phyloP scores from a whole-genome alignment of 441 rosid species.

The California macrophylla region DNA sequence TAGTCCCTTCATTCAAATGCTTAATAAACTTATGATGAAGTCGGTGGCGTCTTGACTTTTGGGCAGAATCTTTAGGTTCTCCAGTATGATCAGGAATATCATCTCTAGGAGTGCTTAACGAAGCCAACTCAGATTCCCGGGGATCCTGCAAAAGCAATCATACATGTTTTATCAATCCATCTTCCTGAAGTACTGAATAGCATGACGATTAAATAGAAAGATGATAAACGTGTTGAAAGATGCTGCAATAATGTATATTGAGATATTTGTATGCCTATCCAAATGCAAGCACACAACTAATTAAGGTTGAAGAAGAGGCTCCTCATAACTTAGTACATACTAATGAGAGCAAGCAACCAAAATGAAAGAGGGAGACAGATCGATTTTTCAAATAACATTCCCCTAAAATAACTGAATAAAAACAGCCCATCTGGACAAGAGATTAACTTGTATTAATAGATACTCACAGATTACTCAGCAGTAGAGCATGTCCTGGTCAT shows the following conservation, averaged over 20 bases:
- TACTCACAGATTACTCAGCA: not conserved
- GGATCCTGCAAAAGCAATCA: slow-evolving; percentile 29
- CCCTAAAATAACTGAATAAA: not conserved
- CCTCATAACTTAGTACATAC: not conserved
- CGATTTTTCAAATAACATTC: not conserved
- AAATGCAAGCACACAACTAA: not conserved
- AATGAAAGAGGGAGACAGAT: not conserved
- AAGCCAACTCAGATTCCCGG: slow-evolving; percentile 39
- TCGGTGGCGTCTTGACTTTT: slow-evolving; percentile 37
- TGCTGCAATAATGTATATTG: not conserved
- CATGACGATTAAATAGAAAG: not conserved
- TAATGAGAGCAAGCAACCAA: not conserved
- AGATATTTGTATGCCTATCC: not conserved
- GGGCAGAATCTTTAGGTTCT: slow-evolving; percentile 33
- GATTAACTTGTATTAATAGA: not conserved
- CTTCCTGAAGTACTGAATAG: not conserved
- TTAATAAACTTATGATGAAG: slow-evolving; percentile 48
- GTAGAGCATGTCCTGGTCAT: not conserved
- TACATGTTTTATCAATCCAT: slow-evolving; percentile 18
- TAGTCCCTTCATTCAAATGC: slow-evolving; percentile 46
- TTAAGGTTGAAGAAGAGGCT: not conserved
- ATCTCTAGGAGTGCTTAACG: slow-evolving; percentile 27
- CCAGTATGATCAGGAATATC: slow-evolving; percentile 20
- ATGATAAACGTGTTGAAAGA: not conserved
- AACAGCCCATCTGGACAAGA: not conserved